Evolutionary conservation across 495 filamentous ascomycete species (phyloP).

Genomic region (Tuber borchii): DNA sequence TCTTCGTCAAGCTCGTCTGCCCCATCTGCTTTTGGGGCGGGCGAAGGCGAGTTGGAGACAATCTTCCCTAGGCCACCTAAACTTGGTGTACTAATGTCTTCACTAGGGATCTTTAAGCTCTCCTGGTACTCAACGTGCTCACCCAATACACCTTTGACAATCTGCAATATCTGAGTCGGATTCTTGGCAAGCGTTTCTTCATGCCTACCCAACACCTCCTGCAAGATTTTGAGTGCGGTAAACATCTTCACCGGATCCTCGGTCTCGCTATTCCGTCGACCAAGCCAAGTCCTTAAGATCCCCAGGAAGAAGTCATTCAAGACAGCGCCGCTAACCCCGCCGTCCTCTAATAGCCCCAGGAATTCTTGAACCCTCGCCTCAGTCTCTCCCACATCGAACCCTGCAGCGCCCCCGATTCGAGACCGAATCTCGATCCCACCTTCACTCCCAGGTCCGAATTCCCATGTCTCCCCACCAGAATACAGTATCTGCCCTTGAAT

Average conservation of each 20-base stretch:
- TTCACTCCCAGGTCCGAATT: slow-evolving; percentile 27
- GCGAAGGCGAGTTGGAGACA: slow-evolving; percentile 8
- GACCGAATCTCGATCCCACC: slow-evolving; percentile 38
- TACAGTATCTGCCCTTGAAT: slow-evolving; percentile 29
- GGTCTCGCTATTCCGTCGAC: slow-evolving; percentile 7
- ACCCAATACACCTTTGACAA: slow-evolving; percentile 31
- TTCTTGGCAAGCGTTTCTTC: slow-evolving; percentile 31
- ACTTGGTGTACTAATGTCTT: slow-evolving; percentile 9
- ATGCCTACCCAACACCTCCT: slow-evolving; percentile 29
- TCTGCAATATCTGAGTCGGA: slow-evolving; percentile 37
- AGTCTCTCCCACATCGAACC: slow-evolving; percentile 16
- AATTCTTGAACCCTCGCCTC: slow-evolving; percentile 34
- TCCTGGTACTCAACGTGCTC: slow-evolving; percentile 34
- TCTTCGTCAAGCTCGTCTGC: slow-evolving; percentile 29
- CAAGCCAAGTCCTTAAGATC: slow-evolving; percentile 31
- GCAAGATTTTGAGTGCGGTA: slow-evolving; percentile 33
- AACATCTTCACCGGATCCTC: slow-evolving; percentile 35
- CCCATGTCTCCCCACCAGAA: slow-evolving; percentile 21
- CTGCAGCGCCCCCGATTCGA: background rate
- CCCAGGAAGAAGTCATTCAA: slow-evolving; percentile 33
- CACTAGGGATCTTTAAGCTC: slow-evolving; percentile 1
- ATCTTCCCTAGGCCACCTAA: slow-evolving; percentile 28
- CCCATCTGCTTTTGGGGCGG: slow-evolving; percentile 10
- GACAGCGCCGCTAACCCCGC: background rate
- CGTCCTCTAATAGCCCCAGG: slow-evolving; percentile 22